Evolutionary conservation across 2,329 filamentous ascomycete species (phyloP).

Genomic region (Apiospora pterosperma): DNA sequence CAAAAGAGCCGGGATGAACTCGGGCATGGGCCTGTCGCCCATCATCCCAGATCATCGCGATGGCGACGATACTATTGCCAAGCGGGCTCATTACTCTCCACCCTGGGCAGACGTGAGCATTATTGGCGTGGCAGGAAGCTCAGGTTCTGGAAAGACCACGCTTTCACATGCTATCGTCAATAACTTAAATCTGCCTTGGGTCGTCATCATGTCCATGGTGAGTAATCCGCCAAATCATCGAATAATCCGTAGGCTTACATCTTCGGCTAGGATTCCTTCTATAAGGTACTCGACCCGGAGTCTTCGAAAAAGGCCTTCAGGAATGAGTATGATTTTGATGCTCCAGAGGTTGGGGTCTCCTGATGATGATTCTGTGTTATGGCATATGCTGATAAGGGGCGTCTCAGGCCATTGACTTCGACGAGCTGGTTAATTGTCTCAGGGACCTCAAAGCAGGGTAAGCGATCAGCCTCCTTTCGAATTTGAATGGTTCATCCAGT

Average conservation of each 20-base stretch:
- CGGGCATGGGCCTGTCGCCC: slow-evolving; percentile 20
- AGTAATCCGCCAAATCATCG: slow-evolving; percentile 15
- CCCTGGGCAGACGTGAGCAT: slow-evolving; percentile 97
- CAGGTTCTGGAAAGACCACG: slow-evolving; percentile 93
- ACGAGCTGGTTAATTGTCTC: slow-evolving; percentile 75
- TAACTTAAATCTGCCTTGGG: slow-evolving; percentile 90
- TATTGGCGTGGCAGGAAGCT: slow-evolving; percentile 93
- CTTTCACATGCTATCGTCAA: slow-evolving; percentile 88
- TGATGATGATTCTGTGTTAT: slow-evolving; percentile 5
- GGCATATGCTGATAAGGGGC: slow-evolving; percentile 17
- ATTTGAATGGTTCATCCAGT: neutral
- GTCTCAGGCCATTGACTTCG: slow-evolving; percentile 80
- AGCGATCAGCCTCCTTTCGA: slow-evolving; percentile 17
- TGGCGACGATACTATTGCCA: slow-evolving; percentile 43
- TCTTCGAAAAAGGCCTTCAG: slow-evolving; percentile 76
- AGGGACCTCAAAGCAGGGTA: slow-evolving; percentile 90
- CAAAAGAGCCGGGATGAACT: slow-evolving; percentile 20
- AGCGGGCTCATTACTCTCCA: slow-evolving; percentile 76
- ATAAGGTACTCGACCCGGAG: slow-evolving; percentile 81
- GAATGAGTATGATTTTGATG: slow-evolving; percentile 96
- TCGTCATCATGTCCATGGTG: slow-evolving; percentile 96
- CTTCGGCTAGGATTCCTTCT: slow-evolving; percentile 84
- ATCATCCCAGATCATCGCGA: slow-evolving; percentile 27
- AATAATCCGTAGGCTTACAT: slow-evolving; percentile 12
- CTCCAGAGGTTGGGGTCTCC: slow-evolving; percentile 59